Evolutionary conservation across 345 rosid species (phyloP).

Genomic region (thale cress (Arabidopsis thaliana)): DNA sequence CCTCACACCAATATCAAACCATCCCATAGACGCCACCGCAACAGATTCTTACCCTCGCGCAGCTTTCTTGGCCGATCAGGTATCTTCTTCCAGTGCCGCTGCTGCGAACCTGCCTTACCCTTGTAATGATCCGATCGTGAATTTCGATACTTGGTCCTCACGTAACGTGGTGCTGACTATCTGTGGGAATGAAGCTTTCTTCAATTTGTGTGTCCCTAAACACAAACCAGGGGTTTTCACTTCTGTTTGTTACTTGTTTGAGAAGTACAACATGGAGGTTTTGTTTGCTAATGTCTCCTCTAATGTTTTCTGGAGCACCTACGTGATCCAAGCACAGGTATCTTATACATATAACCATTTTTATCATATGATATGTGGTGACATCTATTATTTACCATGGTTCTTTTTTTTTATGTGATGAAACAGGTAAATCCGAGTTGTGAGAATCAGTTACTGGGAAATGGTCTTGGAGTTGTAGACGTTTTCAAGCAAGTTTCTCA

Average conservation of each 20-base stretch:
- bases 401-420: background rate
- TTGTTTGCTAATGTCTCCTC: constrained; percentile 59
- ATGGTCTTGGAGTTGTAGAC: constrained; percentile 53
- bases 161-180: constrained; percentile 64
- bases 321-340: constrained; percentile 69
- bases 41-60: constrained; percentile 48
- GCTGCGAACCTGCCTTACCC: constrained; percentile 37
- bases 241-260: constrained; percentile 56
- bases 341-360: constrained; percentile 7
- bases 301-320: constrained; percentile 46
- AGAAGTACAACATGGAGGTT: constrained; percentile 65
- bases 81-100: constrained; percentile 24
- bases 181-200: constrained; percentile 63
- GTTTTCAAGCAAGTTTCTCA: constrained; percentile 62
- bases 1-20: constrained; percentile 39
- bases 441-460: constrained; percentile 44
- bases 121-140: constrained; percentile 45
- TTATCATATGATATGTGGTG: constrained; percentile 8
- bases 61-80: constrained; percentile 61
- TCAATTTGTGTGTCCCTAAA: constrained; percentile 58
- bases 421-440: constrained; percentile 31
- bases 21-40: constrained; percentile 14
- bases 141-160: constrained; percentile 66
- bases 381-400: background rate
- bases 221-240: constrained; percentile 56